These are phyloP conservation scores for Amborella trichopoda DNA, from an alignment of 164 flowering plant genomes.

Conservation along the genomic window DNA sequence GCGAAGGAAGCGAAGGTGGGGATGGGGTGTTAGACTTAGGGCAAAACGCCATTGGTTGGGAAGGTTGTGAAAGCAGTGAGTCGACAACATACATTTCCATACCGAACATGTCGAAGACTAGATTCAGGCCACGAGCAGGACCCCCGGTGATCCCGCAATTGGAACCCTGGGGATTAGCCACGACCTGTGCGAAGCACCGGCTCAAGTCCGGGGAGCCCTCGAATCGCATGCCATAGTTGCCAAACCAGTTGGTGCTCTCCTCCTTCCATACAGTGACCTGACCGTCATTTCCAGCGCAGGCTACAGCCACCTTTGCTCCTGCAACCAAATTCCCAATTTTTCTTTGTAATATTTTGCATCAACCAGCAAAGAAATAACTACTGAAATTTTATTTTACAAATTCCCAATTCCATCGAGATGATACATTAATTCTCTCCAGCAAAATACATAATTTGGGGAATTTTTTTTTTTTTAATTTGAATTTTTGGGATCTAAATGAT, in stretches of 20 bases:
- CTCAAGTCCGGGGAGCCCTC: slow-evolving; percentile 62
- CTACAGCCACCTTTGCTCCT: slow-evolving; percentile 67
- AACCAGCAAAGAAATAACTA: no score
- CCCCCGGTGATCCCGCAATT: slow-evolving; percentile 50
- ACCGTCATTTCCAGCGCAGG: slow-evolving; percentile 49
- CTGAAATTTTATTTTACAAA: no score
- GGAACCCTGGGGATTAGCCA: slow-evolving; percentile 24
- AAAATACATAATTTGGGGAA: no score
- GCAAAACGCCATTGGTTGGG: slow-evolving; percentile 65
- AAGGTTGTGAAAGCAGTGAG: slow-evolving; percentile 65
- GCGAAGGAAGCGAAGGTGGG: slow-evolving; percentile 12
- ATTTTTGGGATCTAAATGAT: no score
- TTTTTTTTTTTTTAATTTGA: no score
- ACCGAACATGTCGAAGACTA: slow-evolving; percentile 48
- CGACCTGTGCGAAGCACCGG: slow-evolving; percentile 47
- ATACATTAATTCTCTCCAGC: no score
- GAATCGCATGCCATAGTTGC: slow-evolving; percentile 52
- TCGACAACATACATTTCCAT: slow-evolving; percentile 54
- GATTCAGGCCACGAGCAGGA: slow-evolving; percentile 34
- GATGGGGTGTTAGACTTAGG: slow-evolving; percentile 19
- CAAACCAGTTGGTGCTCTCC: slow-evolving; percentile 62
- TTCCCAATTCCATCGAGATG: no score
- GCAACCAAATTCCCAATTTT: no score
- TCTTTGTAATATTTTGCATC: no score
- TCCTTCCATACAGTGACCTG: slow-evolving; percentile 37